Percentiles rank a stretch among this genome's conserved stretches.
These are phyloP conservation scores for Phaeomoniella chlamydospora DNA, from an alignment of 2,329 filamentous ascomycete genomes.

Conservation along the genomic window DNA sequence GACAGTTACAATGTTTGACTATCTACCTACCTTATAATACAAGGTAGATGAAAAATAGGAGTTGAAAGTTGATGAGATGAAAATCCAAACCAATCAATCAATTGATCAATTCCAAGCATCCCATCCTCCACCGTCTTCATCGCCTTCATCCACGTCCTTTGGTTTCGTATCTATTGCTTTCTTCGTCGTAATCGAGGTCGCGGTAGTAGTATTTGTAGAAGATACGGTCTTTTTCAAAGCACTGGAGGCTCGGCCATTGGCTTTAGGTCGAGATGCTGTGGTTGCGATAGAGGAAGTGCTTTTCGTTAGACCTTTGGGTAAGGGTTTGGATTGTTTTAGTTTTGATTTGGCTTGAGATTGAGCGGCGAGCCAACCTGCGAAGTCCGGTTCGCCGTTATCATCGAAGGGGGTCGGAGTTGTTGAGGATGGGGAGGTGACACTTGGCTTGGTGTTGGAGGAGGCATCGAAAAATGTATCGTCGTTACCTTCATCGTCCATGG, in stretches of 20 bases:
- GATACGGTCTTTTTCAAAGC: constrained; percentile 16
- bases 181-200: constrained; percentile 27
- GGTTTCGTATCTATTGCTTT: constrained; percentile 61
- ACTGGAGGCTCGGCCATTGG: constrained; percentile 19
- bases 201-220: constrained; percentile 28
- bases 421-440: constrained; percentile 16
- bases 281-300: constrained; percentile 22
- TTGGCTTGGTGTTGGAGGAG: constrained; percentile 14
- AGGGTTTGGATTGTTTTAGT: constrained; percentile 48
- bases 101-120: constrained; percentile 34
- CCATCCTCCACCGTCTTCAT: constrained; percentile 28
- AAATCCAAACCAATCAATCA: too few relatives aligned
- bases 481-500: constrained; percentile 40
- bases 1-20: too few relatives aligned
- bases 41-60: too few relatives aligned
- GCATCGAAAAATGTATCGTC: constrained; percentile 30
- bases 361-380: constrained; percentile 86
- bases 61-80: too few relatives aligned
- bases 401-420: constrained; percentile 40
- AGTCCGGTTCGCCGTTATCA: constrained; percentile 81
- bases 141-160: constrained; percentile 20
- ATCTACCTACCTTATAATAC: too few relatives aligned
- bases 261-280: constrained; percentile 16
- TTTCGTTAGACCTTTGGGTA: constrained; percentile 77
- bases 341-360: constrained; percentile 61